Evolutionary conservation across 768 basidiomycete genomes (phyloP).

Genomic region (Gloeophyllum trabeum): DNA sequence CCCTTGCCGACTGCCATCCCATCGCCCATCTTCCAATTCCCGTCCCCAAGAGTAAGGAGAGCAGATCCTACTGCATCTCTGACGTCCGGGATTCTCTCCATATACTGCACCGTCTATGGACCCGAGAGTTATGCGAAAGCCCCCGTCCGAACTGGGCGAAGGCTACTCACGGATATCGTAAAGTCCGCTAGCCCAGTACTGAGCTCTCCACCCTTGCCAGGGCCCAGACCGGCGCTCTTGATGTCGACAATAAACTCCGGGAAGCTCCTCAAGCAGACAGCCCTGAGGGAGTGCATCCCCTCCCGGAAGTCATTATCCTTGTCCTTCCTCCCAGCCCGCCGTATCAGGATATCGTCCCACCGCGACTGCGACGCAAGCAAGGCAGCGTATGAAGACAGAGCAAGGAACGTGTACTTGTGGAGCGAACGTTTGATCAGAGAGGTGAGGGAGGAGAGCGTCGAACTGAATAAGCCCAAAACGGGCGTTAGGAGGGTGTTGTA

Average conservation of each 20-base stretch:
- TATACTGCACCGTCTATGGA: conserved; percentile 50
- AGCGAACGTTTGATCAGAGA: conserved; percentile 64
- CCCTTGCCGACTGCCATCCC: conserved; percentile 53
- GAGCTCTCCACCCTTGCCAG: conserved; percentile 43
- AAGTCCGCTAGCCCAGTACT: conserved; percentile 58
- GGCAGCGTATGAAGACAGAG: conserved; percentile 56
- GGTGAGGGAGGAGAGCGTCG: conserved; percentile 52
- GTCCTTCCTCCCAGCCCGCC: conserved; percentile 29
- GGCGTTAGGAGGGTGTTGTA: conserved; percentile 55
- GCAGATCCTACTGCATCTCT: conserved; percentile 55
- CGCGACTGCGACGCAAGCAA: conserved; percentile 43
- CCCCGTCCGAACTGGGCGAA: neutral
- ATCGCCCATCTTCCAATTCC: conserved; percentile 90
- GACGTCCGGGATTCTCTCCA: conserved; percentile 63
- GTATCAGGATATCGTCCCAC: conserved; percentile 57
- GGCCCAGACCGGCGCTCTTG: conserved; percentile 43
- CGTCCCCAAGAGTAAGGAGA: conserved; percentile 65
- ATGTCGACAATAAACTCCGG: conserved; percentile 77
- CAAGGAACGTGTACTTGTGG: conserved; percentile 74
- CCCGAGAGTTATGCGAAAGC: neutral
- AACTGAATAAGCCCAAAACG: conserved; percentile 51
- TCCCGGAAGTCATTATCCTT: conserved; percentile 63
- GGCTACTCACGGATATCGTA: conserved; percentile 33
- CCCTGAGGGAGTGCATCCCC: conserved; percentile 48
- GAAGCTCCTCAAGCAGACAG: conserved; percentile 69